Percentiles rank a stretch among this genome's conserved stretches.
These are phyloP conservation scores for Microstroma glucosiphilum DNA, from an alignment of 1,284 basidiomycete species.

Conservation along the genomic window DNA sequence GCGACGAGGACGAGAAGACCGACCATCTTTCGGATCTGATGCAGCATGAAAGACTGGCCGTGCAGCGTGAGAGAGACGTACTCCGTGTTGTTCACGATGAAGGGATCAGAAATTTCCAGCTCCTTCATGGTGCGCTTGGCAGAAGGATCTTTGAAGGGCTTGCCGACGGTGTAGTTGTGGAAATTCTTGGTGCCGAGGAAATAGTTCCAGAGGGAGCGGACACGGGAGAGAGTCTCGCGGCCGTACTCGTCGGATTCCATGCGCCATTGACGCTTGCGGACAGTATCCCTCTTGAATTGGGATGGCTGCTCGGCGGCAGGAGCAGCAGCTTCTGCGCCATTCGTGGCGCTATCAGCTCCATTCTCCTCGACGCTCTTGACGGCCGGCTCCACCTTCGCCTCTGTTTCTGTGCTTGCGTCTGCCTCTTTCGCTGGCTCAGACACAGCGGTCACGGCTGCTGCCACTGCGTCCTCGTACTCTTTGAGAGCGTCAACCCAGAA, in stretches of 20 bases:
- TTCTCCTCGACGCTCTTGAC: neutral
- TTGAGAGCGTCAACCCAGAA: slow-evolving; percentile 31
- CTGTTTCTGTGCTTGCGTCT: neutral
- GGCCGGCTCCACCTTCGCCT: neutral
- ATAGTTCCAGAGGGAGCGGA: slow-evolving; percentile 24
- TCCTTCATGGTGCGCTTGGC: slow-evolving; percentile 69
- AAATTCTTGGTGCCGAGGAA: slow-evolving; percentile 62
- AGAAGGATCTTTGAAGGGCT: slow-evolving; percentile 73
- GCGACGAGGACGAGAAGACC: slow-evolving; percentile 66
- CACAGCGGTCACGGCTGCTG: neutral
- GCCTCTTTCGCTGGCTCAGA: neutral
- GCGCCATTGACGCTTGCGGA: slow-evolving; percentile 39
- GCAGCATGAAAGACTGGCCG: slow-evolving; percentile 98
- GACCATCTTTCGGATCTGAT: slow-evolving; percentile 97
- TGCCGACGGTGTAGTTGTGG: slow-evolving; percentile 91
- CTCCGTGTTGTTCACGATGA: slow-evolving; percentile 80
- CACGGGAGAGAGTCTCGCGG: neutral
- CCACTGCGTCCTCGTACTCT: neutral
- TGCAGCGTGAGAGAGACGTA: slow-evolving; percentile 92
- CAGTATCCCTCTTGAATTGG: slow-evolving; percentile 1
- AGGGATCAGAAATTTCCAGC: slow-evolving; percentile 39
- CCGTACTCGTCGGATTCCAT: slow-evolving; percentile 16
- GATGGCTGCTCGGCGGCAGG: neutral
- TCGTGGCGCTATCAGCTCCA: slow-evolving; percentile 24
- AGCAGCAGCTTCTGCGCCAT: slow-evolving; percentile 19